phyloP scores from a whole-genome alignment of 345 rosid genomes.

The Firmiana major region DNA sequence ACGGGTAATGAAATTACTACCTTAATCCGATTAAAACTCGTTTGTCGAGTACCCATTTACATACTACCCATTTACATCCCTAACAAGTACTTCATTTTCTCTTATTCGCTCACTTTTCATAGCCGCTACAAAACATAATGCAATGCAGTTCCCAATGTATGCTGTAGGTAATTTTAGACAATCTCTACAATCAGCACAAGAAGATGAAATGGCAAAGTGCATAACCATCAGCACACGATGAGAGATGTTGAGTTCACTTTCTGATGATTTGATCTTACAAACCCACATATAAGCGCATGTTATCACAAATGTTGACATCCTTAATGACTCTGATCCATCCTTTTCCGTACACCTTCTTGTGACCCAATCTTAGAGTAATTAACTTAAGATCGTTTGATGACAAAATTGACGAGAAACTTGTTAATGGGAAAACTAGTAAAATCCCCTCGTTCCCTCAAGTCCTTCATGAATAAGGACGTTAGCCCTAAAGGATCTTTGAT shows the following conservation, averaged over 20 bases:
- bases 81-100: slow-evolving; percentile 25
- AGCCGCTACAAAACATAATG: neutral
- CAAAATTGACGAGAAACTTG: too few species aligned
- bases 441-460: too few species aligned
- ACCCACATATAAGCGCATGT: slow-evolving; percentile 9
- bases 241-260: neutral
- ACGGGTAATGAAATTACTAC: too few species aligned
- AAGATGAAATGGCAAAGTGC: neutral
- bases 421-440: too few species aligned
- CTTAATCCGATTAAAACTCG: too few species aligned
- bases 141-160: slow-evolving; percentile 39
- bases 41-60: too few species aligned
- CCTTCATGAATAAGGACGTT: too few species aligned
- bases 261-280: neutral
- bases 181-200: neutral
- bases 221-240: neutral
- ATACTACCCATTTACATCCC: too few species aligned
- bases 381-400: too few species aligned
- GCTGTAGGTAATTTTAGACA: neutral
- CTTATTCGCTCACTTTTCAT: slow-evolving; percentile 22
- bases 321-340: neutral
- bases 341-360: neutral
- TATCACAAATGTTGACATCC: slow-evolving; percentile 1
- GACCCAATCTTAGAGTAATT: slow-evolving; percentile 21
- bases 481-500: too few species aligned